A percentile compares a stretch with the other conserved stretches of the same genome.
Evolutionary conservation across 345 rosid genomes (phyloP).

Genomic region (Rhodamnia argentea): DNA sequence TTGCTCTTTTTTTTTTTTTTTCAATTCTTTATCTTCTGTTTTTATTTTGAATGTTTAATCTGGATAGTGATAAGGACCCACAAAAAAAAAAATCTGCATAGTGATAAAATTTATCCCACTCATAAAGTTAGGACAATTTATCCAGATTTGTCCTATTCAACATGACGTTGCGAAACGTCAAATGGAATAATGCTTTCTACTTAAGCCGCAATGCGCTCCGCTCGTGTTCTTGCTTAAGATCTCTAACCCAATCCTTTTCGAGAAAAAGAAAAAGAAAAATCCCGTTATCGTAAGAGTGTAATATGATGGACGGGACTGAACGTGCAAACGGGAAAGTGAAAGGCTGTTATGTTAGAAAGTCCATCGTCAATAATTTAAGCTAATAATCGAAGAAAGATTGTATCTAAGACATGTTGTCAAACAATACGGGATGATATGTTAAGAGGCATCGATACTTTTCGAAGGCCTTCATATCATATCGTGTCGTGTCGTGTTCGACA

Average conservation of each 20-base stretch:
- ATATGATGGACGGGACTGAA: not conserved
- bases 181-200: not conserved
- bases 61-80: not conserved
- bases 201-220: not conserved
- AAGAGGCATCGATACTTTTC: too few species aligned
- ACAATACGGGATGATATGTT: too few species aligned
- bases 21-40: not conserved
- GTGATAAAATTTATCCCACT: not conserved
- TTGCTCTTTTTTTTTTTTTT: not conserved
- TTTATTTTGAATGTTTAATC: not conserved
- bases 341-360: not conserved
- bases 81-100: not conserved
- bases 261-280: too few species aligned
- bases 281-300: not conserved
- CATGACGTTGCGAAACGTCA: too few species aligned
- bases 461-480: too few species aligned
- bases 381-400: not conserved
- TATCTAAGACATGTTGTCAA: too few species aligned
- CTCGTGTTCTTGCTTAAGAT: not conserved
- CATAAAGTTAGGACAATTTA: not conserved
- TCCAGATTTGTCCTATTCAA: too few species aligned
- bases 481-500: too few species aligned
- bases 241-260: not conserved
- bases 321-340: accelerated
- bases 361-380: not conserved